Evolutionary conservation across 1,139 yeast species (phyloP).

Genomic region (Taphrina sp.): DNA sequence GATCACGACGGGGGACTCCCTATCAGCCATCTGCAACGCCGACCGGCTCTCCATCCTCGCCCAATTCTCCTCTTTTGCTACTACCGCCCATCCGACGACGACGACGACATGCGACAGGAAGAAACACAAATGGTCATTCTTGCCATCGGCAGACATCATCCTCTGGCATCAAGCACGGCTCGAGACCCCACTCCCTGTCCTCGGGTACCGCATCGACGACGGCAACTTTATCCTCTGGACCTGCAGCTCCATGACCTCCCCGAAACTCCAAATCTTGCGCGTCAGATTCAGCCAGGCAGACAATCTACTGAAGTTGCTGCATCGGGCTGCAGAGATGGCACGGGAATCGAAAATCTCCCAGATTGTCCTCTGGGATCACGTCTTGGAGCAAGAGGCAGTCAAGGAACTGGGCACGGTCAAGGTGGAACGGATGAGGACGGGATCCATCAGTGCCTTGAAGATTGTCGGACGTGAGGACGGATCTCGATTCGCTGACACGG

Average conservation of each 20-base stretch:
- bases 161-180: constrained; percentile 11
- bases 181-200: neutral
- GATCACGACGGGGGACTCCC: neutral
- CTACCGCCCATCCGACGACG: neutral
- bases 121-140: constrained; percentile 6
- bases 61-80: neutral
- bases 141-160: constrained; percentile 10
- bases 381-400: too few species aligned
- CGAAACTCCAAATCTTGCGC: neutral
- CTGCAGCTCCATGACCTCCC: neutral
- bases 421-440: neutral
- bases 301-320: neutral
- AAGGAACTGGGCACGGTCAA: too few species aligned
- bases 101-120: neutral
- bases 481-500: neutral
- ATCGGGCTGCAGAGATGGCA: neutral
- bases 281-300: neutral
- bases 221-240: constrained; percentile 3
- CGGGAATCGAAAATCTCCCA: neutral
- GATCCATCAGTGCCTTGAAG: constrained; percentile 3
- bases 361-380: constrained; percentile 7
- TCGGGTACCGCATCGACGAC: neutral
- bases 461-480: constrained; percentile 1
- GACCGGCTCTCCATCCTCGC: neutral
- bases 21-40: neutral